phyloP scores from a whole-genome alignment of 768 basidiomycete species.

The Phaffia australis region DNA sequence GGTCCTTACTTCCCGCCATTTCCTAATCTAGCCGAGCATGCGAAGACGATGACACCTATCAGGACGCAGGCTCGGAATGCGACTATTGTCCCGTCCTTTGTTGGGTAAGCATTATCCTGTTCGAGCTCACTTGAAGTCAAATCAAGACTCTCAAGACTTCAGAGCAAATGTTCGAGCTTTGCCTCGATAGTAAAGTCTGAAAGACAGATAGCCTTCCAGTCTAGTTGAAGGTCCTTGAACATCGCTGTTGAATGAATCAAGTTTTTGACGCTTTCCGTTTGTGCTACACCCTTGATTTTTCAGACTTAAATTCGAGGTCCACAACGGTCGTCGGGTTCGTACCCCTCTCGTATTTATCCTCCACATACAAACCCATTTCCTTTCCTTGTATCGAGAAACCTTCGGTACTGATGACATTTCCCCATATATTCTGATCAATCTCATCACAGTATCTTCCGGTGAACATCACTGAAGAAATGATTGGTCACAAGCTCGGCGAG shows the following conservation, averaged over 20 bases:
- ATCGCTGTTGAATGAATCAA: not conserved
- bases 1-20: slow-evolving; percentile 21
- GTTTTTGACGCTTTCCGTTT: too few species aligned
- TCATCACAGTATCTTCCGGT: slow-evolving; percentile 60
- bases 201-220: not conserved
- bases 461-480: slow-evolving; percentile 87
- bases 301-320: slow-evolving; percentile 79
- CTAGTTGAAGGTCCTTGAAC: not conserved
- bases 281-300: not conserved
- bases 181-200: too few species aligned
- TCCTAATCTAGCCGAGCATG: slow-evolving; percentile 19
- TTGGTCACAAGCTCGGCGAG: slow-evolving; percentile 94
- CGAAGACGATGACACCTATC: slow-evolving; percentile 63
- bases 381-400: not conserved
- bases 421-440: not conserved
- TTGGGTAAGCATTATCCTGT: slow-evolving; percentile 54
- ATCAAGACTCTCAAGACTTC: not conserved
- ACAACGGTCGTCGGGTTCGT: slow-evolving; percentile 63
- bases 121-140: not conserved
- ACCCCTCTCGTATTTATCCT: not conserved
- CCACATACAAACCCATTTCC: not conserved
- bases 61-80: slow-evolving; percentile 77
- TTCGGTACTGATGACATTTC: not conserved
- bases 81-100: slow-evolving; percentile 89
- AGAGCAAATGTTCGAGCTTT: too few species aligned